Conservation (phyloP, 345 rosid genomes). For the Euphorbia peplus region DNA sequence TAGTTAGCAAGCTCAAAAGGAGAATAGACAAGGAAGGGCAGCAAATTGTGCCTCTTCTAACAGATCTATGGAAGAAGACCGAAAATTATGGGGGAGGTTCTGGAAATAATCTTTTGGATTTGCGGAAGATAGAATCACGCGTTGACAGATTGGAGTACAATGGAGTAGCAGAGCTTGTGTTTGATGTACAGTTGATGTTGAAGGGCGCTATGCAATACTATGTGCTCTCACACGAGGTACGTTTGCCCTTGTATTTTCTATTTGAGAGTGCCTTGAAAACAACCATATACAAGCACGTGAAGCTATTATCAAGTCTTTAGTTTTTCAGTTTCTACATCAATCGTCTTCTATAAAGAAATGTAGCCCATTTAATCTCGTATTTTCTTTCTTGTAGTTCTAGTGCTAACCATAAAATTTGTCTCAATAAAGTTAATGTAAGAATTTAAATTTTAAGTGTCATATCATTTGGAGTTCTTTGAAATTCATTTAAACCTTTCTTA, state of each 20-base stretch:
- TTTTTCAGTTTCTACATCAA: too few relatives aligned
- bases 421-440: neutral
- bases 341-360: neutral
- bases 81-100: conserved; percentile 67
- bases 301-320: neutral
- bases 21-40: conserved; percentile 92
- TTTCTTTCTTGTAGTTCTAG: neutral
- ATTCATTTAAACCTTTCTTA: neutral
- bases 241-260: conserved; percentile 12
- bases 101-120: conserved; percentile 68
- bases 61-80: conserved; percentile 83
- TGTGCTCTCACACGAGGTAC: conserved; percentile 91
- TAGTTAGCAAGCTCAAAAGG: conserved; percentile 81
- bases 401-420: neutral
- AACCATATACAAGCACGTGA: neutral
- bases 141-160: conserved; percentile 76
- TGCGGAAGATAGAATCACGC: conserved; percentile 81
- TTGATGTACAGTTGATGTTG: conserved; percentile 84
- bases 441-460: too few relatives aligned
- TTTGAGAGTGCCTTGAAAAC: conserved; percentile 13
- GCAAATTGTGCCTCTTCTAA: conserved; percentile 86
- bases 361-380: neutral
- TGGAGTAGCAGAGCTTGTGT: conserved; percentile 83
- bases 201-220: conserved; percentile 84
- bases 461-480: too few relatives aligned